Base-by-base conservation (phyloP, 768 basidiomycete genomes). In the Kwoniella bestiolae region DNA sequence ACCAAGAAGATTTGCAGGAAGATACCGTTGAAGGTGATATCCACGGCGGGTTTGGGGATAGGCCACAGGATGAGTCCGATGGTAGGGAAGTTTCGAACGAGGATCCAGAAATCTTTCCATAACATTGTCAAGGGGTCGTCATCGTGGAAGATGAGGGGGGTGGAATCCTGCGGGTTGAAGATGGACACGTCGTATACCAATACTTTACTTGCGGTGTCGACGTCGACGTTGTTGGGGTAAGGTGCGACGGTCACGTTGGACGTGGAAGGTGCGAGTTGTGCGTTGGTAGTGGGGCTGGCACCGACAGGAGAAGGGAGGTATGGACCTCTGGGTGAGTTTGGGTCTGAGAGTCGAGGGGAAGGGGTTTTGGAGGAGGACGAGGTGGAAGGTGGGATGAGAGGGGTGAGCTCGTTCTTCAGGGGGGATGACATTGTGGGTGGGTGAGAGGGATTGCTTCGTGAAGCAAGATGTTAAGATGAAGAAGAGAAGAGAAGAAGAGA, bases 101-200 rank as follows among this genome's bases (percentile, higher is more conserved):
- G 21, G n/a, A 63, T 56, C 32, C 41, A 56, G 12, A 56, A 31
- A 41, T 63, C 62, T 23, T 46, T 55, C 31, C 32, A 47, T 18
- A 63, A 23, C 32, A 50, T 56, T n/a, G 32, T 32, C 5, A 63
- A 8, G 9, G 62, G 62, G 23, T 31, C 32, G 26, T 63, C 62
- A 7, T 53, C 45, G 12, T 46, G 38, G 34, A 49, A 63, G 16
- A 56, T 50, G 14, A 56, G 16, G 28, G 62, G 62, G 2, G 62
- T 63, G 3, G 31, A 45, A 34, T 56, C 26, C n/a, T 56, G 16
- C 5, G 62, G 62, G 18, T 55, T 28, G 26, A 56, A 32, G 2
- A 56, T 56, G 29, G 34, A 28, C 16, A 63, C 62, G 28, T 63
- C 62, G 62, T 63, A 63, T 44, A 63, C 61, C 23, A 34, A 32